Evolutionary conservation across 129 eudicot species (phyloP).

Genomic region (Tagetes patula): DNA sequence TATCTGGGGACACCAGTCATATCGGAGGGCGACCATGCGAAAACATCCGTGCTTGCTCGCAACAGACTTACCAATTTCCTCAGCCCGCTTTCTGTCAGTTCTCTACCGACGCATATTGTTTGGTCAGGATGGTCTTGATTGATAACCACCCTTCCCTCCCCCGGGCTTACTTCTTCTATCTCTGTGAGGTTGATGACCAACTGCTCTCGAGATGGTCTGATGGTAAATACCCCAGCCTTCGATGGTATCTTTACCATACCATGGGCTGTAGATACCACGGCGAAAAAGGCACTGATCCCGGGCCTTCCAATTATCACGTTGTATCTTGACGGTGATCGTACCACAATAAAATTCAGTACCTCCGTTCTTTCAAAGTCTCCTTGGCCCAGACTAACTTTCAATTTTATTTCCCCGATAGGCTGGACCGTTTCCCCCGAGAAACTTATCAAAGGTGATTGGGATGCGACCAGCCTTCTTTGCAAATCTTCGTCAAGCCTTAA

Average conservation of each 20-base stretch:
- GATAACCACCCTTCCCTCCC: neutral
- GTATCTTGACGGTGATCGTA: neutral
- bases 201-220: fast-evolving
- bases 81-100: neutral
- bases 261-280: neutral
- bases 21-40: neutral
- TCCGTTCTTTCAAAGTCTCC: neutral
- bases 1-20: neutral
- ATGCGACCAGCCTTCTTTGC: too few species aligned
- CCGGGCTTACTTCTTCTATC: too few species aligned
- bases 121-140: neutral
- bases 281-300: neutral
- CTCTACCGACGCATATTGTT: neutral
- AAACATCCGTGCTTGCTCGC: neutral
- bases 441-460: too few species aligned
- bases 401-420: too few species aligned
- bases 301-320: neutral
- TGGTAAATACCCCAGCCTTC: neutral
- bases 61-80: neutral
- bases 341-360: too few species aligned
- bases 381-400: too few species aligned
- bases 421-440: too few species aligned
- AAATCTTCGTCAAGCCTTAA: neutral
- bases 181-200: neutral
- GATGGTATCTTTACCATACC: neutral